These are phyloP conservation scores for Tetracladium setigerum DNA, from an alignment of 495 filamentous ascomycete species.

Conservation along the genomic window DNA sequence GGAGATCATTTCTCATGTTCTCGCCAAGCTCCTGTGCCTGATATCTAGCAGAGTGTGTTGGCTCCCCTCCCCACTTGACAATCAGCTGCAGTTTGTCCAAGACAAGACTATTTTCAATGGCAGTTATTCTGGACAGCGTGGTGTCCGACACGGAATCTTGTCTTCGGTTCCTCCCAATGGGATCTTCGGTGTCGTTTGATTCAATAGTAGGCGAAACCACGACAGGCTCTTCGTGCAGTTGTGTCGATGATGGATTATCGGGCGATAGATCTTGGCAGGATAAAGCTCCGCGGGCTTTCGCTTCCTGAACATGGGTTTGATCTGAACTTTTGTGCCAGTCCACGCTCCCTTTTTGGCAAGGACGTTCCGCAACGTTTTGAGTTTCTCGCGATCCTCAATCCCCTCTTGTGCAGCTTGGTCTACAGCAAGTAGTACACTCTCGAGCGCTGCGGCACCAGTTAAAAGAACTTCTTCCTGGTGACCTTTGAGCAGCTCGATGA, in stretches of 20 bases:
- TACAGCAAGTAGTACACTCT: slow-evolving; percentile 80
- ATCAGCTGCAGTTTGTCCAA: slow-evolving; percentile 95
- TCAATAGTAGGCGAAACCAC: background rate
- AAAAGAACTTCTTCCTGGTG: slow-evolving; percentile 95
- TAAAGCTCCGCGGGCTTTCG: slow-evolving; percentile 47
- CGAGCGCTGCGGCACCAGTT: slow-evolving; percentile 83
- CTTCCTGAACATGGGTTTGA: slow-evolving; percentile 96
- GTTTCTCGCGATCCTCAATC: slow-evolving; percentile 79
- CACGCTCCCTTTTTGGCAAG: slow-evolving; percentile 86
- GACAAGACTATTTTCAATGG: slow-evolving; percentile 78
- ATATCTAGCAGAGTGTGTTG: slow-evolving; percentile 93
- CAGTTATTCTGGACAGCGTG: slow-evolving; percentile 83
- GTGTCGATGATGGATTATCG: background rate
- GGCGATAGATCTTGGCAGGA: slow-evolving; percentile 3
- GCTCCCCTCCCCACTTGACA: slow-evolving; percentile 98
- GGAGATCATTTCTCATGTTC: slow-evolving; percentile 90
- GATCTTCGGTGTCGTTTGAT: background rate
- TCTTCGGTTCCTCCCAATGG: slow-evolving; percentile 35
- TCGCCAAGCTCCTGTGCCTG: slow-evolving; percentile 90
- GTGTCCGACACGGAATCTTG: slow-evolving; percentile 80
- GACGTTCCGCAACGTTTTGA: slow-evolving; percentile 73
- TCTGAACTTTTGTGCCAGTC: slow-evolving; percentile 96
- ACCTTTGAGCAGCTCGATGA: slow-evolving; percentile 86
- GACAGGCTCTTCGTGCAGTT: background rate
- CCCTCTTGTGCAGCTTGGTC: slow-evolving; percentile 66